phyloP scores from a whole-genome alignment of 176 grass and related monocot genomes.

The Tillandsia fasciculata region DNA sequence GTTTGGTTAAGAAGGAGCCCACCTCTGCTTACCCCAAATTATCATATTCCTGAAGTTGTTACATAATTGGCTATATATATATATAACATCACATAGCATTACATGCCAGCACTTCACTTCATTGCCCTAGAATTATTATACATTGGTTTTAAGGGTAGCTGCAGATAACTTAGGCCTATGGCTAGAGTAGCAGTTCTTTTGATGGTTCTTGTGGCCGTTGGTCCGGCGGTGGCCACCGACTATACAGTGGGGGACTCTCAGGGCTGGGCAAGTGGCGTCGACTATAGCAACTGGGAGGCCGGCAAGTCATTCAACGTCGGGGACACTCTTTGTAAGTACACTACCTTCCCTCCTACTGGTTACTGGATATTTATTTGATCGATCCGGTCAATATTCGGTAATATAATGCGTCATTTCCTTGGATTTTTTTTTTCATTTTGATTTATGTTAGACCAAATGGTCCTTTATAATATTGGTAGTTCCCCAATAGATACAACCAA shows the following conservation, averaged over 20 bases:
- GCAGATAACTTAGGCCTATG: conserved; percentile 14
- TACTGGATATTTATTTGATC: not conserved
- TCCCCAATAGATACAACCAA: too few species aligned
- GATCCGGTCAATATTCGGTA: not conserved
- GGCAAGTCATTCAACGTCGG: conserved; percentile 56
- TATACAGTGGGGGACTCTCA: conserved; percentile 65
- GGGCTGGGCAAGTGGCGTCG: conserved; percentile 57
- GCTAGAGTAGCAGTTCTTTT: conserved; percentile 27
- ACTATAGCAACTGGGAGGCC: conserved; percentile 58
- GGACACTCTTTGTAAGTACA: conserved; percentile 45
- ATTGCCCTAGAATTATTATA: conserved; percentile 10
- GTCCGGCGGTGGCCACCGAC: conserved; percentile 43
- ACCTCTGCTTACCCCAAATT: not conserved
- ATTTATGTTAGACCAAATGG: too few species aligned
- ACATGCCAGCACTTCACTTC: conserved; percentile 6
- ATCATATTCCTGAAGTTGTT: not conserved
- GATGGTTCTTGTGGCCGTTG: conserved; percentile 24
- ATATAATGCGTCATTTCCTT: not conserved
- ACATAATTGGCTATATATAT: not conserved
- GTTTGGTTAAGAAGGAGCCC: not conserved
- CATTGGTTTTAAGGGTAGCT: not conserved
- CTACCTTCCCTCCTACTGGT: not conserved
- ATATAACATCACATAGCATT: not conserved
- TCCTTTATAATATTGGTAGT: not conserved
- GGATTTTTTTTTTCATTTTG: too few species aligned